phyloP scores from a whole-genome alignment of 2,329 filamentous ascomycete genomes.

The Pyrenochaeta sp. region DNA sequence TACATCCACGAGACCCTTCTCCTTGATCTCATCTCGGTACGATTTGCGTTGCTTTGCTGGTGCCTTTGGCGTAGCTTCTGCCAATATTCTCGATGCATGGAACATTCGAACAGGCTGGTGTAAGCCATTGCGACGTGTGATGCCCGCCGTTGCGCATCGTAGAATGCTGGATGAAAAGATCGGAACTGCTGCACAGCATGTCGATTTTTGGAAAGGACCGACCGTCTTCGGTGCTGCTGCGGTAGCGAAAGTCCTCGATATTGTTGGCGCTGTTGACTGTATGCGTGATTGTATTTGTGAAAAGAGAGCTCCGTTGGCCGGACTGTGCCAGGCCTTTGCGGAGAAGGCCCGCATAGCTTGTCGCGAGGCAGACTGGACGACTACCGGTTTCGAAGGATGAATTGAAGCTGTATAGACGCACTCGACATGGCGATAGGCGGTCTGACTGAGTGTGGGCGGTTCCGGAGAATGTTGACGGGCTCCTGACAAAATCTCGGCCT shows the following conservation, averaged over 20 bases:
- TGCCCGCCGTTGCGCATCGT: conserved; percentile 25
- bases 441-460: conserved; percentile 18
- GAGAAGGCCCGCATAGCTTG: conserved; percentile 45
- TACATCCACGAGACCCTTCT: conserved; percentile 44
- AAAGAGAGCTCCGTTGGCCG: conserved; percentile 45
- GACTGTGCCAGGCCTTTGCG: conserved; percentile 45
- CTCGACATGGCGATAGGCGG: conserved; percentile 35
- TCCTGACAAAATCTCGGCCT: conserved; percentile 36
- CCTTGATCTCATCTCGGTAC: conserved; percentile 51
- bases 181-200: conserved; percentile 15
- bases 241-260: conserved; percentile 27
- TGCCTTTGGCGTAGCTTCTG: conserved; percentile 32
- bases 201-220: conserved; percentile 2
- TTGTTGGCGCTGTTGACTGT: conserved; percentile 19
- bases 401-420: conserved; percentile 21
- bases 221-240: conserved; percentile 10
- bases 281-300: conserved; percentile 42
- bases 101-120: conserved; percentile 39
- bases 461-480: conserved; percentile 17
- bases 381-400: conserved; percentile 31
- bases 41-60: conserved; percentile 37
- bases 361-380: conserved; percentile 23
- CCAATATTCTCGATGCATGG: conserved; percentile 33
- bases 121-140: conserved; percentile 35
- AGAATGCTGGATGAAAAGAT: conserved; percentile 17